A percentile compares a stretch with the other conserved stretches of the same genome.
These are phyloP conservation scores for Trifolium subterraneum DNA, from an alignment of 306 rosid species.

Conservation along the genomic window DNA sequence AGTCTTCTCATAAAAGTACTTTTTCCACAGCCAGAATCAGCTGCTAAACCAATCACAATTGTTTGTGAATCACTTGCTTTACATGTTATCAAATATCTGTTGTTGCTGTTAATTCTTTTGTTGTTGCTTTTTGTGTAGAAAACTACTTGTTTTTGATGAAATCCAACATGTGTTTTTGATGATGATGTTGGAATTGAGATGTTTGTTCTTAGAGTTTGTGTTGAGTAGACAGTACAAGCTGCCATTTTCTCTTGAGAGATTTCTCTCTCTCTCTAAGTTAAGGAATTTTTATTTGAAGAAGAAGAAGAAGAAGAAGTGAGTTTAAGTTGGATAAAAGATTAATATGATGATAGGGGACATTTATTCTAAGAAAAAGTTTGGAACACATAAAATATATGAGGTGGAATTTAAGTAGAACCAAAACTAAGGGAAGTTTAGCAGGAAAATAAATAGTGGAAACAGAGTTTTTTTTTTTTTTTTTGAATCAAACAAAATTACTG, in stretches of 20 bases:
- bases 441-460: conserved; percentile 43
- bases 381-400: conserved; percentile 57
- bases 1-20: conserved; percentile 98
- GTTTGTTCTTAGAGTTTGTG: conserved; percentile 74
- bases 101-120: conserved; percentile 34
- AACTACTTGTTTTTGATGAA: conserved; percentile 75
- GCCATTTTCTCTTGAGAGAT: conserved; percentile 56
- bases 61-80: conserved; percentile 66
- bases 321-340: conserved; percentile 43
- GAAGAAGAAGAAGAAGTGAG: conserved; percentile 44
- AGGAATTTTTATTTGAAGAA: conserved; percentile 45
- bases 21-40: conserved; percentile 98
- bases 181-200: conserved; percentile 66
- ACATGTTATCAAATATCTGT: conserved; percentile 68
- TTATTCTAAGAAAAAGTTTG: conserved; percentile 44
- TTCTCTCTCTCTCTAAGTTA: conserved; percentile 35
- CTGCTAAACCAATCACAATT: conserved; percentile 93
- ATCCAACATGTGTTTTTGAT: conserved; percentile 66
- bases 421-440: conserved; percentile 46
- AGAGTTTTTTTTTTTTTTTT: no score
- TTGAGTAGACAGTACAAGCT: conserved; percentile 83
- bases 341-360: conserved; percentile 44
- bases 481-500: no score
- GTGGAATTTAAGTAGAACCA: conserved; percentile 49
- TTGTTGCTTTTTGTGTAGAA: conserved; percentile 59